Evolutionary conservation across 2,329 filamentous ascomycete genomes (phyloP).

Genomic region (Pseudocercospora eumusae): DNA sequence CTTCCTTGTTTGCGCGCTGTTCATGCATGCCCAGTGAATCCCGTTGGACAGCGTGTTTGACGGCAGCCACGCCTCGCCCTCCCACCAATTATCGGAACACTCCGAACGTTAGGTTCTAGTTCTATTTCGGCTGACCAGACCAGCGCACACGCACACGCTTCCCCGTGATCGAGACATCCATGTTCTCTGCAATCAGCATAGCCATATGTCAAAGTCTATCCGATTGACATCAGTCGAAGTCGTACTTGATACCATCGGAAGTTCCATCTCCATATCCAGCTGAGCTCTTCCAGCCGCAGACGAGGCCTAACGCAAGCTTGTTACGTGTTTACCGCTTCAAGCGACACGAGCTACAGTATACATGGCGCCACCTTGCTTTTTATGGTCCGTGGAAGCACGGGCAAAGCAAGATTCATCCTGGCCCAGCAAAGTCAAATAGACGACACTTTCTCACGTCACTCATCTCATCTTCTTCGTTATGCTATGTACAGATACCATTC

Average conservation of each 20-base stretch:
- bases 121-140: background rate
- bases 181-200: background rate
- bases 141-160: background rate
- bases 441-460: background rate
- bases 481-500: background rate
- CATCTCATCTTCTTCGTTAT: background rate
- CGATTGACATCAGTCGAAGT: background rate
- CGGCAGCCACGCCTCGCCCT: conserved; percentile 4
- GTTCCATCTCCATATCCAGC: background rate
- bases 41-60: conserved; percentile 8
- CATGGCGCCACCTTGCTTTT: conserved; percentile 1
- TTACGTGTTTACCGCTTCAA: background rate
- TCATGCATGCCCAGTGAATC: conserved; percentile 1
- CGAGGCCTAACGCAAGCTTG: background rate
- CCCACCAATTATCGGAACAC: background rate
- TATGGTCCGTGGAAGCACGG: background rate
- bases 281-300: background rate
- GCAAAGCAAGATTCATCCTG: background rate
- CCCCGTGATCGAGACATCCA: conserved; percentile 1
- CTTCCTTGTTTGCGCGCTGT: conserved; percentile 8
- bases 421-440: background rate
- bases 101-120: no score
- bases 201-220: background rate
- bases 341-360: background rate
- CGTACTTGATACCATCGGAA: background rate